phyloP scores from a whole-genome alignment of 2,329 filamentous ascomycete genomes.

The Bipolaris bicolor region DNA sequence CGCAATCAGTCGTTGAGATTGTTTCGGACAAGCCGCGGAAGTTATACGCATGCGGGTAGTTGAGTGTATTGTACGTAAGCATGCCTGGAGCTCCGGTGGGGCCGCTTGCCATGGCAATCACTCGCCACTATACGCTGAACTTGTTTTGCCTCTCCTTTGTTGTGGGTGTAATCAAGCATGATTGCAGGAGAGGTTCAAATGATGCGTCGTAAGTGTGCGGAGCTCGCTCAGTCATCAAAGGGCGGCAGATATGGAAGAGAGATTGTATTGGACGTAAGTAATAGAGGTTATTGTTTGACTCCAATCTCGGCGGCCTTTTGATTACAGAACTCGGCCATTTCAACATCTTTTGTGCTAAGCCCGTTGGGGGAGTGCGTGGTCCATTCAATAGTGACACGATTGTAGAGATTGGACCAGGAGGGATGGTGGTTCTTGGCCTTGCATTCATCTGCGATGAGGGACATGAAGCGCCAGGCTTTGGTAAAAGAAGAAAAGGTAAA shows the following conservation, averaged over 20 bases:
- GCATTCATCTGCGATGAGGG: conserved; percentile 41
- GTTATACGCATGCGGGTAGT: background rate
- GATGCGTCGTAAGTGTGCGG: background rate
- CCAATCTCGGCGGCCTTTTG: conserved; percentile 36
- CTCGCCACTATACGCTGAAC: background rate
- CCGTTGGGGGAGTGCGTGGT: conserved; percentile 46
- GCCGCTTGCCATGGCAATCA: background rate
- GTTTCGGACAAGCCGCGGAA: background rate
- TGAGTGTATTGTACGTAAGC: background rate
- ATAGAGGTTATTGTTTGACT: conserved; percentile 17
- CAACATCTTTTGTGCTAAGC: conserved; percentile 44
- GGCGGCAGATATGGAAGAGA: background rate
- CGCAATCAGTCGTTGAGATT: background rate
- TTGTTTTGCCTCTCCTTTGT: too few relatives aligned
- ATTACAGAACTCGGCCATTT: conserved; percentile 48
- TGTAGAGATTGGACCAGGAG: conserved; percentile 45
- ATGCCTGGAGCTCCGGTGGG: background rate
- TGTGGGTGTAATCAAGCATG: background rate
- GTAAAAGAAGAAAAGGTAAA: conserved; percentile 41
- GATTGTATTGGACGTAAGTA: background rate
- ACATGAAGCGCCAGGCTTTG: conserved; percentile 46
- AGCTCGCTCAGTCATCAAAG: background rate
- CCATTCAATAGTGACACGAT: conserved; percentile 43
- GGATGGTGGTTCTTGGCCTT: conserved; percentile 44
- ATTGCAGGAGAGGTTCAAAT: background rate